Evolutionary conservation across 1,284 basidiomycete genomes (phyloP), one percentile per base, ranked within the genome.

Genomic region (Hymenochaete sp.): DNA sequence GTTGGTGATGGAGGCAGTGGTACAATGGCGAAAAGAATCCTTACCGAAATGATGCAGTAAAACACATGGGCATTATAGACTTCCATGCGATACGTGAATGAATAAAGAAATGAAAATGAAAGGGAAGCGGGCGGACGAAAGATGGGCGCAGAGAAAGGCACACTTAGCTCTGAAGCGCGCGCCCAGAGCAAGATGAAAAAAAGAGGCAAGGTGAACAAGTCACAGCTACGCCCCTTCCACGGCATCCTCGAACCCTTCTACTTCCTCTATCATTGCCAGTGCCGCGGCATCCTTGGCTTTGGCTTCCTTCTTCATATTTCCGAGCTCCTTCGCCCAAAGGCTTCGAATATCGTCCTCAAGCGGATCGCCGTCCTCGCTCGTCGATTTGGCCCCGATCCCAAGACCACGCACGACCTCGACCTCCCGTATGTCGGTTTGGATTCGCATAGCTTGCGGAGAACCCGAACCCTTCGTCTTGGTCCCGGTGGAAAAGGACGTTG

Each of bases 361-460:
- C 27, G 75, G 65, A 45, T 79, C 75, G 0, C 59, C 60, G 1
- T 61, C 59, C n/a, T 42, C 42, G 14, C 54, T 54, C 2, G 59
- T 53, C 4, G 32, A 8, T 14, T 55, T 52, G 4, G 52, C 52
- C 14, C 54, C 57, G 19, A 81, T 64, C 10, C 82, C 81, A 25
- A 86, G 56, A 0, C 81, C 79, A 24, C 80, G 71, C 8, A 78
- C 58, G 6, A 84, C 67, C 53, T 87, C 83, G 27, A 81, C 79
- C 2, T 65, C 62, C 52, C 79, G 71, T 11, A 83, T 66, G 22
- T 75, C 74, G 13, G 73, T 68, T 4, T 69, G 71, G 19, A 87
- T 64, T 29, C 64, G 65, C 5, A 82, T 67, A 31, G 76, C 72
- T 33, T 75, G 63, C 9, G 28, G 22, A 25, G 42, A 61, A 9